Evolutionary conservation across 306 rosid genomes (phyloP).

Genomic region (Prunus mongolica): DNA sequence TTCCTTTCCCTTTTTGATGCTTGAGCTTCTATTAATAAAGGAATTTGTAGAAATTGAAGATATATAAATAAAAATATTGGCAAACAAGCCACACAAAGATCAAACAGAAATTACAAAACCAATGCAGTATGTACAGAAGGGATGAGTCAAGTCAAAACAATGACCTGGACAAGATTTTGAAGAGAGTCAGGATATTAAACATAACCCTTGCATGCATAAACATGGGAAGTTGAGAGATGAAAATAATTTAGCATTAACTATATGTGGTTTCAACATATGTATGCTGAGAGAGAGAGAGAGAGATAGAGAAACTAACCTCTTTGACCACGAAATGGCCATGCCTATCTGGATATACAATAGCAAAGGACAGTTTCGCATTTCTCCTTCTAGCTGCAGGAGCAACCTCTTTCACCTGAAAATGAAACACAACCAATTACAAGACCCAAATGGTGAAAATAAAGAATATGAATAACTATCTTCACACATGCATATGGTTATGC

Average conservation of each 20-base stretch:
- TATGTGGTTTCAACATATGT: background rate
- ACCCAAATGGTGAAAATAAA: background rate
- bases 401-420: slow-evolving; percentile 81
- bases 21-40: background rate
- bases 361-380: slow-evolving; percentile 82
- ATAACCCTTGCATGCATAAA: background rate
- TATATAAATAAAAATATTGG: too few species aligned
- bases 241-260: background rate
- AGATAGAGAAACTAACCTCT: slow-evolving; percentile 44
- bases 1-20: background rate
- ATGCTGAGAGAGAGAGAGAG: background rate
- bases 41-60: background rate
- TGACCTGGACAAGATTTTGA: background rate
- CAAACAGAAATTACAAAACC: background rate
- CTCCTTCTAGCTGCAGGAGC: slow-evolving; percentile 87
- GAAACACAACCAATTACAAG: slow-evolving; percentile 13
- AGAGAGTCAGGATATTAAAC: background rate
- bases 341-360: slow-evolving; percentile 92
- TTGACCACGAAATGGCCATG: slow-evolving; percentile 72
- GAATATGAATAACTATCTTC: background rate
- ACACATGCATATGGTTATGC: too few species aligned
- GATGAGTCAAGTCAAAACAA: background rate
- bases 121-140: background rate
- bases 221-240: background rate
- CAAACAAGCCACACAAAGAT: background rate